A percentile compares a stretch with the other conserved stretches of the same genome.
These are phyloP conservation scores for Mucor indicus DNA, from an alignment of 371 early-diverging fungal genomes.

Conservation along the genomic window DNA sequence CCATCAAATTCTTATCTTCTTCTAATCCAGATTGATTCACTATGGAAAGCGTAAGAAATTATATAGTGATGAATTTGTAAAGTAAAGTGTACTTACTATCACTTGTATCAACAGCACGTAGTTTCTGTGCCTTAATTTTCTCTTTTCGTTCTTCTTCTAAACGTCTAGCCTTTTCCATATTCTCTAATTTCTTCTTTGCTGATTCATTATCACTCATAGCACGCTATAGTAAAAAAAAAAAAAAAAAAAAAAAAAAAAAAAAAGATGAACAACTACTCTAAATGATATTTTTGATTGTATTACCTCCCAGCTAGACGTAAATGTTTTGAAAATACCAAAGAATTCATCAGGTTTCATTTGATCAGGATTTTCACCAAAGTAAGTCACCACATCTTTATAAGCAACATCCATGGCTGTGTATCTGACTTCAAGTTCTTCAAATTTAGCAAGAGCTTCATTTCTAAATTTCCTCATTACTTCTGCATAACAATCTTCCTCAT, in stretches of 20 bases:
- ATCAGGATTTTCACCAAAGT: slow-evolving; percentile 81
- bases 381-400: slow-evolving; percentile 65
- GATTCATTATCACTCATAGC: slow-evolving; percentile 48
- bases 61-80: not conserved
- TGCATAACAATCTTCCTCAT: slow-evolving; percentile 40
- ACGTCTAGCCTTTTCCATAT: slow-evolving; percentile 37
- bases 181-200: slow-evolving; percentile 40
- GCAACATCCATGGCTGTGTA: slow-evolving; percentile 63
- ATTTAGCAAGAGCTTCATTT: slow-evolving; percentile 42
- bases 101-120: slow-evolving; percentile 47
- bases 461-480: slow-evolving; percentile 50
- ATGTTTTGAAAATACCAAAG: slow-evolving; percentile 84
- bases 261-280: not conserved
- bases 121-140: slow-evolving; percentile 40
- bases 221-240: slow-evolving; percentile 21
- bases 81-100: slow-evolving; percentile 19
- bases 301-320: slow-evolving; percentile 71
- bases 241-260: not conserved
- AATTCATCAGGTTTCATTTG: slow-evolving; percentile 86
- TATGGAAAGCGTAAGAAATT: slow-evolving; percentile 10
- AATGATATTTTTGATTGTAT: not conserved
- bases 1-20: slow-evolving; percentile 79
- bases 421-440: slow-evolving; percentile 46
- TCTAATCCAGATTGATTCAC: slow-evolving; percentile 40
- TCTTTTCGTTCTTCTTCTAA: slow-evolving; percentile 46